Base-by-base conservation (phyloP, 305 asterid genomes). In the Fraxinus paxiana region DNA sequence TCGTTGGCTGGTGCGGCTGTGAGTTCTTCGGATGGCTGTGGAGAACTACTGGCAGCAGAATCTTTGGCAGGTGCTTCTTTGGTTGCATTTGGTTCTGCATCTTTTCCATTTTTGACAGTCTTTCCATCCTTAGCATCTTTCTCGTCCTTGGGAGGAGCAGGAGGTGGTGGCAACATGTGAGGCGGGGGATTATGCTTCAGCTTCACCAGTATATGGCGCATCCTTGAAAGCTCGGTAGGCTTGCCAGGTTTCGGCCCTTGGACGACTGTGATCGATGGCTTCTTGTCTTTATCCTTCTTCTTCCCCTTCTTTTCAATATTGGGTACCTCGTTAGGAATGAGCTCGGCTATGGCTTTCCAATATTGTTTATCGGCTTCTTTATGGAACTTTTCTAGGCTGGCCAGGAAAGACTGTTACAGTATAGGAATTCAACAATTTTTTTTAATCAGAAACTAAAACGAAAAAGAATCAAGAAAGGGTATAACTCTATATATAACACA, bases 221-320 rank as follows among this genome's bases (percentile, higher is more conserved):
- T 87, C 92, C 98, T 91, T 15, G 97, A 89, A 81, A 96, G 95
- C 34, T 96, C 98, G 13, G 99, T 96, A 30, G 98, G 97, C 83
- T 96, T 96, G 37, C 98, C 99, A 5, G 99, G 99, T 86, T 96
- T 96, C 56, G 99, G 99, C 24, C 98, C 99, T 88, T 96, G 99
- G 67, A 96, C 30, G 77, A 96, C 97, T 0, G 92, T 80, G 88
- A 96, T 86, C 0, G 97, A 91, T 80, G 98, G 97, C 87, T 91
- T 94, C 91, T 91, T 94, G 35, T 94, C 99, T 84, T 94, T 94
- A 85, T 96, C 99, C 89, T 92, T 96, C 93, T 92, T 96, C 84
- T 89, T 91, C 71, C 97, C 94, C 86, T 82, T 90, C 88, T 95
- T 94, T 91, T 94, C 97, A 77, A 96, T 92, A 75, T 65, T 90